Evolutionary conservation across 2,329 filamentous ascomycete genomes (phyloP).

Genomic region (Botrytis deweyae): DNA sequence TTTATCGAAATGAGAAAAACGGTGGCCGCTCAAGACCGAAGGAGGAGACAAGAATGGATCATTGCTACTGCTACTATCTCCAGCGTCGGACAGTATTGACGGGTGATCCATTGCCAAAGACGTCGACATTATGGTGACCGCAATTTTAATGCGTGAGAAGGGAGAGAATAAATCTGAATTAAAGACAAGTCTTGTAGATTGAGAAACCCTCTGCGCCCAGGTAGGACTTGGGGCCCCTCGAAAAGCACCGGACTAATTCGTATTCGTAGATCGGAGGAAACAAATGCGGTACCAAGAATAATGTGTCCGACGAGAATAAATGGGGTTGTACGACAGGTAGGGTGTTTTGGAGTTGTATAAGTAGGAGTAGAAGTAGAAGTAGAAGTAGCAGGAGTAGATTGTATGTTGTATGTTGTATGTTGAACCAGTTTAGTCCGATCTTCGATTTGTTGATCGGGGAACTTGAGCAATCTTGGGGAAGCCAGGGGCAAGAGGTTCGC

Average conservation of each 20-base stretch:
- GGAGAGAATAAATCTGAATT: background rate
- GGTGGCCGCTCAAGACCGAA: slow-evolving; percentile 62
- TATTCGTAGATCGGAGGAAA: slow-evolving; percentile 19
- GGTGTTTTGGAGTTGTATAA: background rate
- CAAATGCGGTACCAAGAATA: slow-evolving; percentile 9
- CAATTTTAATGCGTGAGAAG: slow-evolving; percentile 15
- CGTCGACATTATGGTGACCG: slow-evolving; percentile 40
- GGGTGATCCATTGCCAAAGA: slow-evolving; percentile 35
- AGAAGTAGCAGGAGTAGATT: too few relatives aligned
- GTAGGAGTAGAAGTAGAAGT: background rate
- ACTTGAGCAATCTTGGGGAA: slow-evolving; percentile 13
- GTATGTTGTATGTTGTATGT: background rate
- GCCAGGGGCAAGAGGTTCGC: slow-evolving; percentile 16
- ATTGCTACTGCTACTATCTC: slow-evolving; percentile 29
- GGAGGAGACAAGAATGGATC: slow-evolving; percentile 58
- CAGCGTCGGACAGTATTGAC: slow-evolving; percentile 28
- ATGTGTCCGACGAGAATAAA: slow-evolving; percentile 14
- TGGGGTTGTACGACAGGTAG: background rate
- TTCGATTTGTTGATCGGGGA: slow-evolving; percentile 14
- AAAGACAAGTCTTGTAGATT: slow-evolving; percentile 16
- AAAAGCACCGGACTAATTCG: slow-evolving; percentile 6
- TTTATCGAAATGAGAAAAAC: slow-evolving; percentile 81
- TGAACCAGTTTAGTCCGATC: slow-evolving; percentile 7
- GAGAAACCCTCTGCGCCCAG: slow-evolving; percentile 20
- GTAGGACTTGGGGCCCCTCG: slow-evolving; percentile 19